Evolutionary conservation across 306 rosid genomes (phyloP).

Genomic region (Calophaca sinica): DNA sequence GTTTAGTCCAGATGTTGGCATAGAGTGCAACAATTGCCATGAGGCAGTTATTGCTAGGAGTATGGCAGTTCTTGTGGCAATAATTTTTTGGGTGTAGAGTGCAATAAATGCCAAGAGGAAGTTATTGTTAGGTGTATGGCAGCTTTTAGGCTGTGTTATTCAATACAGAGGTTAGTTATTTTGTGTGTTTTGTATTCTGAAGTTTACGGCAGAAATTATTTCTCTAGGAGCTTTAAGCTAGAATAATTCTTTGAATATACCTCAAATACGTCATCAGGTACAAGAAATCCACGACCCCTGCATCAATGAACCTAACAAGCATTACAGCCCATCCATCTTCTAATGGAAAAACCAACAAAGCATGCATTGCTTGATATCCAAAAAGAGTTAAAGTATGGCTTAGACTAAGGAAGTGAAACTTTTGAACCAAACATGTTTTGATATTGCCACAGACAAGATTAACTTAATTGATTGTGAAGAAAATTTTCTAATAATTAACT

Average conservation of each 20-base stretch:
- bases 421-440: conserved; percentile 4
- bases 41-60: too few species aligned
- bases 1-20: too few species aligned
- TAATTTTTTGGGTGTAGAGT: too few species aligned
- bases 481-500: background rate
- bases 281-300: conserved; percentile 86
- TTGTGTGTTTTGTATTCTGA: background rate
- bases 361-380: background rate
- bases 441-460: background rate
- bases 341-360: conserved; percentile 23
- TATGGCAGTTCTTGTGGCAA: too few species aligned
- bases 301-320: conserved; percentile 42
- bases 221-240: background rate
- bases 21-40: too few species aligned
- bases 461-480: conserved; percentile 4
- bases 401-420: conserved; percentile 21
- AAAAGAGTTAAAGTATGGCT: conserved; percentile 19
- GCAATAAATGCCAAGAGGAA: too few species aligned
- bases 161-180: too few species aligned
- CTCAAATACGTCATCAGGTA: conserved; percentile 79
- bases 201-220: too few species aligned
- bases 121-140: too few species aligned
- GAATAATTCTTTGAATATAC: conserved; percentile 48
- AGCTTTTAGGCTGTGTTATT: too few species aligned
- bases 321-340: conserved; percentile 19